Evolutionary conservation across 306 rosid species (phyloP).

Genomic region (Casuarina glauca): DNA sequence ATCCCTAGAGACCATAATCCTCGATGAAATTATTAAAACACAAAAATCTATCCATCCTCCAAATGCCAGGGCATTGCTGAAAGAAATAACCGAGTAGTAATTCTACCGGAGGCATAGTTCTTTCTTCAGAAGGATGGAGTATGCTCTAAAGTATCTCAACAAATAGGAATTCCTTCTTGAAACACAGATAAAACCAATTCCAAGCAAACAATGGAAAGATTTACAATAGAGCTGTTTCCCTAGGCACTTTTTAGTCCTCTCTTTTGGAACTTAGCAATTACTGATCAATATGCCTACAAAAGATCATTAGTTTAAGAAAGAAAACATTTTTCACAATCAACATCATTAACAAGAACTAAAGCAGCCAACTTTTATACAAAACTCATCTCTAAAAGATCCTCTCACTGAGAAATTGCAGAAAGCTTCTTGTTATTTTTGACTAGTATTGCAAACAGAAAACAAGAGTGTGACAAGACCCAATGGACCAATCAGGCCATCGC

Average conservation of each 20-base stretch:
- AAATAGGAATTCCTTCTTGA: neutral
- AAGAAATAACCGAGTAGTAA: neutral
- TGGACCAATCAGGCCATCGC: neutral
- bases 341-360: neutral
- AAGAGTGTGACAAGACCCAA: neutral
- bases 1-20: neutral
- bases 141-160: no score
- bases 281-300: neutral
- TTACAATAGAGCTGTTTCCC: no score
- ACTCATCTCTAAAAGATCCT: neutral
- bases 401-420: neutral
- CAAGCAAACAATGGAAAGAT: neutral
- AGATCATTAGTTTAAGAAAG: neutral
- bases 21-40: neutral
- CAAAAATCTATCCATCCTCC: neutral
- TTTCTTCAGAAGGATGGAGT: neutral
- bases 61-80: neutral
- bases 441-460: neutral
- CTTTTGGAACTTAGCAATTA: neutral
- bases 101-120: no score
- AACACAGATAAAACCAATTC: neutral
- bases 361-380: slow-evolving; percentile 1
- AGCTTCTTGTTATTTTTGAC: neutral
- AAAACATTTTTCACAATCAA: neutral
- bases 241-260: no score